Conservation (phyloP, 2,329 filamentous ascomycete genomes). For the Colletotrichum coccodes region DNA sequence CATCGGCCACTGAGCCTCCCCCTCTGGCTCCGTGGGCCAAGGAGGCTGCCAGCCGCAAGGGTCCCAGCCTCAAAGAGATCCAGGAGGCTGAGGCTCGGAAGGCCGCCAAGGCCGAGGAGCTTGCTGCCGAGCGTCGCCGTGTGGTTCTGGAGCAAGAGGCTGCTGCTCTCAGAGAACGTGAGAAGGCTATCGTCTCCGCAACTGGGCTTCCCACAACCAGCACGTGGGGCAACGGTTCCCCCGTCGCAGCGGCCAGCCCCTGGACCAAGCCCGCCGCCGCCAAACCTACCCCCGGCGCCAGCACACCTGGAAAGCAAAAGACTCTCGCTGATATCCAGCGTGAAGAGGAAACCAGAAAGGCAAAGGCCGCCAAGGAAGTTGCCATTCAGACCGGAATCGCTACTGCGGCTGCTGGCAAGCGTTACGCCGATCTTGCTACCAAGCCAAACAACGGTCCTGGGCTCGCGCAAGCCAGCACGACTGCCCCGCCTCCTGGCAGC, state of each 20-base stretch:
- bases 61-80: conserved; percentile 94
- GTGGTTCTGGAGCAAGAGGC: conserved; percentile 84
- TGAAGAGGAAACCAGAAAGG: conserved; percentile 93
- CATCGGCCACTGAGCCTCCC: conserved; percentile 60
- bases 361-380: conserved; percentile 70
- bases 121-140: conserved; percentile 80
- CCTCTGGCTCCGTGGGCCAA: conserved; percentile 96
- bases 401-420: conserved; percentile 73
- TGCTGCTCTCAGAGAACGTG: conserved; percentile 67
- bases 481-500: conserved; percentile 50
- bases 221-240: conserved; percentile 87
- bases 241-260: conserved; percentile 69
- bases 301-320: conserved; percentile 71
- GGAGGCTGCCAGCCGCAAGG: conserved; percentile 81
- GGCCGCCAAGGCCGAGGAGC: conserved; percentile 87
- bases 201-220: conserved; percentile 87
- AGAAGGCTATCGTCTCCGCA: conserved; percentile 66
- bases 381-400: conserved; percentile 58
- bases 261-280: conserved; percentile 73
- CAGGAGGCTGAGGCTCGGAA: conserved; percentile 95
- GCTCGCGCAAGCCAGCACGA: conserved; percentile 53
- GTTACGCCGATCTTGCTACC: conserved; percentile 93
- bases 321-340: conserved; percentile 96
- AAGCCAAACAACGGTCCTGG: conserved; percentile 50
- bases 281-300: conserved; percentile 49